A percentile compares a stretch with the other conserved stretches of the same genome.
These are phyloP conservation scores for Fusarium austroafricanum DNA, from an alignment of 2,329 filamentous ascomycete genomes.

Conservation along the genomic window DNA sequence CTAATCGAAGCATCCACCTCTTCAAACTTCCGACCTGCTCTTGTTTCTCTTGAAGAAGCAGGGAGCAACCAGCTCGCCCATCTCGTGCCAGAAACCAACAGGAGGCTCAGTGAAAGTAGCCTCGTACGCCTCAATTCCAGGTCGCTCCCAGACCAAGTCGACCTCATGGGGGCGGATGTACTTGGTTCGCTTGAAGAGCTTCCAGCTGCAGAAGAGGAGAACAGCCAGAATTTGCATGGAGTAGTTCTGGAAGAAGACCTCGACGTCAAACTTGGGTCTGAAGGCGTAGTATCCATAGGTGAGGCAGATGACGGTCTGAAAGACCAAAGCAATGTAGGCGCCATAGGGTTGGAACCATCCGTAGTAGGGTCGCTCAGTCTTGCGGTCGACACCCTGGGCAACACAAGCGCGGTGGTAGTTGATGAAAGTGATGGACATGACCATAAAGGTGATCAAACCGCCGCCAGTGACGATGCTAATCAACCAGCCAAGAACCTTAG, in stretches of 20 bases:
- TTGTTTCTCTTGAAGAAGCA: conserved; percentile 48
- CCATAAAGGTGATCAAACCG: conserved; percentile 70
- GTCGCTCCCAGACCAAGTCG: conserved; percentile 70
- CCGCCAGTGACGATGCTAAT: conserved; percentile 66
- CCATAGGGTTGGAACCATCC: conserved; percentile 51
- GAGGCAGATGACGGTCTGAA: conserved; percentile 57
- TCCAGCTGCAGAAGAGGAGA: conserved; percentile 69
- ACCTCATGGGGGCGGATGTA: conserved; percentile 64
- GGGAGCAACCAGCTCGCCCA: conserved; percentile 57
- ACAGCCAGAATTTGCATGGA: conserved; percentile 66
- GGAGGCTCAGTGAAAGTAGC: conserved; percentile 60
- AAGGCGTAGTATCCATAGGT: conserved; percentile 67
- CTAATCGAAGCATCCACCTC: not conserved
- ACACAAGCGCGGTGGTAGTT: conserved; percentile 63
- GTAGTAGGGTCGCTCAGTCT: conserved; percentile 67
- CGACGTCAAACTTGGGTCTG: conserved; percentile 57
- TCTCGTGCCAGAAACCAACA: conserved; percentile 65
- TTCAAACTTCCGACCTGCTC: conserved; percentile 16
- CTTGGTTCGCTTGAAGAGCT: conserved; percentile 69
- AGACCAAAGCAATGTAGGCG: conserved; percentile 57
- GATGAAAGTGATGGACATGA: conserved; percentile 60
- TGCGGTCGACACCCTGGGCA: conserved; percentile 63
- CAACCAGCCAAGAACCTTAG: conserved; percentile 64
- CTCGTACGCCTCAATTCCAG: conserved; percentile 68
- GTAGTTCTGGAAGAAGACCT: conserved; percentile 64